Percentiles rank a stretch among this genome's conserved stretches.
Conservation (phyloP, 73 alveolate species). For the Blepharisma japonicum region DNA sequence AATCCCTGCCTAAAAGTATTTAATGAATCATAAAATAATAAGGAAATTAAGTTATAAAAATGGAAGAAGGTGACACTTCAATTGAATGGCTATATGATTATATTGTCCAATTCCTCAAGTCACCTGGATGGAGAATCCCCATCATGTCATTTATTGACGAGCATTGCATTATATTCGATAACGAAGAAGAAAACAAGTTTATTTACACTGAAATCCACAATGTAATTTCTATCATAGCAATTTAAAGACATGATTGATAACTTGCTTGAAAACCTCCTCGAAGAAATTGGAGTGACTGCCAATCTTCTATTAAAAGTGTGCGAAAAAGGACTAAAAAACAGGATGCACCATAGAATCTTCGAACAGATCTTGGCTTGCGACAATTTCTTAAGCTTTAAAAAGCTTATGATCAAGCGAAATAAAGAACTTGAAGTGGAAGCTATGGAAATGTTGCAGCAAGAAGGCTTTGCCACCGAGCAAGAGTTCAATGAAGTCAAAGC, state of each 20-base stretch:
- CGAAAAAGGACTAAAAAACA: slow-evolving; percentile 44
- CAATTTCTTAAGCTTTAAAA: slow-evolving; percentile 62
- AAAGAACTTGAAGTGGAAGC: slow-evolving; percentile 79
- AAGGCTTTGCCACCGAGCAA: slow-evolving; percentile 24
- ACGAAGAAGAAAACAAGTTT: slow-evolving; percentile 83
- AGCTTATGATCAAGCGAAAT: slow-evolving; percentile 77
- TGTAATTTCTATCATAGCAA: slow-evolving; percentile 47
- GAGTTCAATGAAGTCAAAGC: slow-evolving; percentile 21
- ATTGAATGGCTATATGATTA: slow-evolving; percentile 69
- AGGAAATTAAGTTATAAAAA: too few relatives aligned
- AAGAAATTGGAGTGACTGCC: slow-evolving; percentile 72
- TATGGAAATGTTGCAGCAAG: slow-evolving; percentile 34
- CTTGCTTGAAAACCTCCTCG: slow-evolving; percentile 64
- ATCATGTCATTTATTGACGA: slow-evolving; percentile 63
- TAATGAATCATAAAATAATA: too few relatives aligned
- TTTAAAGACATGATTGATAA: slow-evolving; percentile 78
- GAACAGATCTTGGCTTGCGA: slow-evolving; percentile 63
- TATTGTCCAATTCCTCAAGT: slow-evolving; percentile 57
- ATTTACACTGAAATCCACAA: slow-evolving; percentile 66
- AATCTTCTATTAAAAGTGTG: slow-evolving; percentile 60
- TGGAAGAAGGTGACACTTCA: too few relatives aligned
- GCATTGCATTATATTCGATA: slow-evolving; percentile 80
- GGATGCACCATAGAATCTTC: slow-evolving; percentile 43
- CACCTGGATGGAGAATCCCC: slow-evolving; percentile 79
- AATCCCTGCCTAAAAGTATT: too few relatives aligned